Evolutionary conservation across 352 stramenopile species (phyloP).

Genomic region (Pythium diclinum): DNA sequence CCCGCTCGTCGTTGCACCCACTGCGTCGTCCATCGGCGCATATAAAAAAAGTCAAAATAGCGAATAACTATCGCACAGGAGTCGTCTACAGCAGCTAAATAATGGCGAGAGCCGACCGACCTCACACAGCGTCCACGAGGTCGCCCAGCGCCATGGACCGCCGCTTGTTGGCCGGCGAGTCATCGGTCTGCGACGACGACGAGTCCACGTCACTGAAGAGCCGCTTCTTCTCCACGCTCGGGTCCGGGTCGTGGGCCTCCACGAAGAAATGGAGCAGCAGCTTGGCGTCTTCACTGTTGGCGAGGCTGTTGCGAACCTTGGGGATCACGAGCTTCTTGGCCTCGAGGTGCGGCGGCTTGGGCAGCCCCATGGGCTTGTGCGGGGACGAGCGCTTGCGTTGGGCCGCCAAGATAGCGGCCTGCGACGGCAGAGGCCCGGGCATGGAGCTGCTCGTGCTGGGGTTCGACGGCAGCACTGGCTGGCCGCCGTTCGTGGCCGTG

Average conservation of each 20-base stretch:
- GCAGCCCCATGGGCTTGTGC: constrained; percentile 20
- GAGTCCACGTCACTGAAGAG: constrained; percentile 40
- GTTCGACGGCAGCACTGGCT: neutral
- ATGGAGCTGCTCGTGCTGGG: neutral
- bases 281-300: constrained; percentile 66
- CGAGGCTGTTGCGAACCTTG: constrained; percentile 19
- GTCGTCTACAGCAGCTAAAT: constrained; percentile 30
- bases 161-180: constrained; percentile 38
- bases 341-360: constrained; percentile 24
- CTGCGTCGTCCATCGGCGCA: neutral
- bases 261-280: constrained; percentile 78
- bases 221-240: constrained; percentile 61
- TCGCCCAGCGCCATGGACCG: constrained; percentile 41
- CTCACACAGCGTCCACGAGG: constrained; percentile 30
- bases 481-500: constrained; percentile 25
- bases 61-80: constrained; percentile 15
- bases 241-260: constrained; percentile 38
- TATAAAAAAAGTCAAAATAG: constrained; percentile 15
- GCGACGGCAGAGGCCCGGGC: neutral
- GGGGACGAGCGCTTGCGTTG: constrained; percentile 18
- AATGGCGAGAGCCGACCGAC: neutral
- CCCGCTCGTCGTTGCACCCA: too few relatives aligned
- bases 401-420: neutral
- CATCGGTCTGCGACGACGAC: constrained; percentile 4
- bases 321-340: constrained; percentile 26